Base-by-base conservation (phyloP, 139 green algal genomes). In the Auxenochlorella pyrenoidosa region DNA sequence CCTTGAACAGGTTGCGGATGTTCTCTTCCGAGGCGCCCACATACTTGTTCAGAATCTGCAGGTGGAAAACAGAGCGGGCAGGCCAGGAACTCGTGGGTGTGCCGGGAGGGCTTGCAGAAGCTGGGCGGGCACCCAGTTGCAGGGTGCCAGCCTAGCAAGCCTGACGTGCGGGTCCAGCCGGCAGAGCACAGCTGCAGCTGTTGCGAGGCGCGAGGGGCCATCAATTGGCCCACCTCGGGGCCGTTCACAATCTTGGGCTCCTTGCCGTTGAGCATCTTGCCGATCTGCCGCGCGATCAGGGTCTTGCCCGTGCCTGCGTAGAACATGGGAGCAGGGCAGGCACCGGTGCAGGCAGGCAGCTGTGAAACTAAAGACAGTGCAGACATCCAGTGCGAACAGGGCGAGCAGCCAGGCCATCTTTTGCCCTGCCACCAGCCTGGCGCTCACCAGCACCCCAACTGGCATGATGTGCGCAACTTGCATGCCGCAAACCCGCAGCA, bases 251-350 rank as follows among this genome's bases (percentile, higher is more conserved):
- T 90, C 91, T 99, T 99, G 60, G 98, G 97, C 85, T 99, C 98
- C 88, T 96, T 97, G 51, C 96, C 98, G 82, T 99, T 99, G 16
- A 99, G 96, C 96, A 99, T 98, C 92, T 99, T 99, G 82, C 98
- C 98, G 60, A 99, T 98, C 89, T 99, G 98, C 1, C 98, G 93
- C 0, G 98, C 98, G 54, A 99, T 99, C 32, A 99, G 94, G 4
- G 98, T 99, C 95, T 99, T 99, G 78, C 98, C 98, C 58, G 98
- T 99, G 68, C 96, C 96, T 54, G 93, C 26, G 13, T 34, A 15
- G 12, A 3, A 44, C 10, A n/a, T n/a, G n/a, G n/a, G n/a, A n/a
- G n/a, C n/a, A n/a, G n/a, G n/a, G n/a, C n/a, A n/a, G n/a, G n/a
- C n/a, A n/a, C n/a, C n/a, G n/a, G n/a, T n/a, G n/a, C n/a, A n/a